phyloP scores from a whole-genome alignment of 2,329 filamentous ascomycete species.

The Trichoderma sp. region DNA sequence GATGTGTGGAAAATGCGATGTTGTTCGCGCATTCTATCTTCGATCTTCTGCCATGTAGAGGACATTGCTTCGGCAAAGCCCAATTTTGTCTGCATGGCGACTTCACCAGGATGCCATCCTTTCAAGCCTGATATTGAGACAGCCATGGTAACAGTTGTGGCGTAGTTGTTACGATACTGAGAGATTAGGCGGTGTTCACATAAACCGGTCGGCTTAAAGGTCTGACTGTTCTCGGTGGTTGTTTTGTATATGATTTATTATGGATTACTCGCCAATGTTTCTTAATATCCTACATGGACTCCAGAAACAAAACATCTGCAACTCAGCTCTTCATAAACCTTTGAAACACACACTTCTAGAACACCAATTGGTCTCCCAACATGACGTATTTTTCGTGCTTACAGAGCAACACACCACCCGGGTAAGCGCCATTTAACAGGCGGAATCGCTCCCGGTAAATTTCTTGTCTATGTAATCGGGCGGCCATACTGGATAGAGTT shows the following conservation, averaged over 20 bases:
- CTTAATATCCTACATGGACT: neutral
- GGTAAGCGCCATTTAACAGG: neutral
- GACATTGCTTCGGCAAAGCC: constrained; percentile 10
- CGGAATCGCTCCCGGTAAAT: neutral
- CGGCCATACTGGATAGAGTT: neutral
- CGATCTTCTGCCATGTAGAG: neutral
- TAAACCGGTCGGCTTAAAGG: neutral
- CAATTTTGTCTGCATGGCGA: constrained; percentile 9
- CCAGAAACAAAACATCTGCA: neutral
- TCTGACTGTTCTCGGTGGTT: neutral
- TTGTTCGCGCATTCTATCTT: constrained; percentile 16
- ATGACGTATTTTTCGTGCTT: constrained; percentile 2
- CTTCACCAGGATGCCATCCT: constrained; percentile 19
- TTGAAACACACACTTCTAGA: neutral
- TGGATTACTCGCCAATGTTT: neutral
- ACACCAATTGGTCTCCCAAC: neutral
- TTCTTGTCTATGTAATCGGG: neutral
- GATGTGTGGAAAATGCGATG: constrained; percentile 20
- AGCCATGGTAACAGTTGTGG: neutral
- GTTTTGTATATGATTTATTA: neutral
- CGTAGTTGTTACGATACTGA: neutral
- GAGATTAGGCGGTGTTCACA: neutral
- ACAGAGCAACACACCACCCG: neutral
- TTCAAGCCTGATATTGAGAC: neutral
- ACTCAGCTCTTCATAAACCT: neutral